Conservation (phyloP, 768 basidiomycete species). For the Podaxis rugospora region DNA sequence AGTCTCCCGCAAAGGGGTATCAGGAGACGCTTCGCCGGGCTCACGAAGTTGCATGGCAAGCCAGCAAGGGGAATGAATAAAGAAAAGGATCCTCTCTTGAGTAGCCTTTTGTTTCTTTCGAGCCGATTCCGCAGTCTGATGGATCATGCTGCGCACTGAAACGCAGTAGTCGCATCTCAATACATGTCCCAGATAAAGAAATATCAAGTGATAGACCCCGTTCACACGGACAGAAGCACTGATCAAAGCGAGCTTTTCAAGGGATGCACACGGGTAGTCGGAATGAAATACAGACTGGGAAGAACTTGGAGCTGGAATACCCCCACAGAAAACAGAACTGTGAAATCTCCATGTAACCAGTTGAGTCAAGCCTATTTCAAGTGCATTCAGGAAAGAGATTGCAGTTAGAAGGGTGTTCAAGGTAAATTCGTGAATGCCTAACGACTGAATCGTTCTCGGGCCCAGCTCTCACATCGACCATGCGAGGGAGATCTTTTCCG, state of each 20-base stretch:
- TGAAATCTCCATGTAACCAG: no score
- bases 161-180: neutral
- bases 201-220: neutral
- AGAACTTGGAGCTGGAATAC: no score
- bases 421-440: no score
- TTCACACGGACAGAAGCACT: neutral
- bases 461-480: no score
- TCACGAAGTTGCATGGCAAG: slow-evolving; percentile 2
- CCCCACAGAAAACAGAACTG: no score
- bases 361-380: no score
- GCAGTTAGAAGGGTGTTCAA: no score
- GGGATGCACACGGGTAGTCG: neutral
- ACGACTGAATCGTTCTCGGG: no score
- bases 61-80: neutral
- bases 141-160: slow-evolving; percentile 5
- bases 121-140: slow-evolving; percentile 3
- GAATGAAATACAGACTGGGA: no score
- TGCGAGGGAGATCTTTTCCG: no score
- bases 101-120: neutral
- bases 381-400: no score
- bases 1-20: neutral
- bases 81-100: no score
- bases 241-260: neutral
- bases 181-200: neutral
- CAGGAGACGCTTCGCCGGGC: neutral